Percentiles rank a stretch among this genome's conserved stretches.
Conservation (phyloP, 2,329 filamentous ascomycete genomes). For the Tricladium varicosporioides region DNA sequence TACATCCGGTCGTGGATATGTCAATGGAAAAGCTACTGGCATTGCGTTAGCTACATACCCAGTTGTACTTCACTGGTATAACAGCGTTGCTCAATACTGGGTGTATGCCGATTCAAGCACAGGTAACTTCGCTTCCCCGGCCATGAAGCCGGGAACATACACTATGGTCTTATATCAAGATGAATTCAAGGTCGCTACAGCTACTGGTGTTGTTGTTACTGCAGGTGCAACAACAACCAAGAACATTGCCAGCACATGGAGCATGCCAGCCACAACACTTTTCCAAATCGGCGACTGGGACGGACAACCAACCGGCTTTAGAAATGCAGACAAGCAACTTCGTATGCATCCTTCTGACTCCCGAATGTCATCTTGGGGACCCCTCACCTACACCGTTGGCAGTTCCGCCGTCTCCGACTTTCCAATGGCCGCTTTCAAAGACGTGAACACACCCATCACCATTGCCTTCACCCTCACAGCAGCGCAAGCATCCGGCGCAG, state of each 20-base stretch:
- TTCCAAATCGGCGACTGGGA: conserved; percentile 67
- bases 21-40: conserved; percentile 59
- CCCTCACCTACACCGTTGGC: conserved; percentile 60
- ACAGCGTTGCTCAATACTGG: conserved; percentile 64
- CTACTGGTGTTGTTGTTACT: conserved; percentile 45
- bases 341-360: conserved; percentile 67
- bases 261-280: conserved; percentile 49
- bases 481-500: conserved; percentile 45
- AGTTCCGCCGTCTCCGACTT: conserved; percentile 51
- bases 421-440: conserved; percentile 66
- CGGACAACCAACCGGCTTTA: conserved; percentile 61
- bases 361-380: conserved; percentile 61
- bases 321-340: conserved; percentile 64
- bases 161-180: conserved; percentile 65
- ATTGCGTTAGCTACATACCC: conserved; percentile 47
- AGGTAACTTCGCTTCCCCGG: conserved; percentile 60
- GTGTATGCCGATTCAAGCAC: conserved; percentile 47
- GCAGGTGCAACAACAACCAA: conserved; percentile 47
- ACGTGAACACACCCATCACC: conserved; percentile 56
- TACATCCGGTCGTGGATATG: conserved; percentile 53
- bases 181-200: conserved; percentile 53
- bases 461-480: conserved; percentile 57
- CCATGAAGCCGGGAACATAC: conserved; percentile 67
- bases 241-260: conserved; percentile 47
- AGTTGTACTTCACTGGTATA: conserved; percentile 65